A percentile compares a stretch with the other conserved stretches of the same genome.
Conservation (phyloP, 352 stramenopile genomes). For the Globisporangium barbulae region DNA sequence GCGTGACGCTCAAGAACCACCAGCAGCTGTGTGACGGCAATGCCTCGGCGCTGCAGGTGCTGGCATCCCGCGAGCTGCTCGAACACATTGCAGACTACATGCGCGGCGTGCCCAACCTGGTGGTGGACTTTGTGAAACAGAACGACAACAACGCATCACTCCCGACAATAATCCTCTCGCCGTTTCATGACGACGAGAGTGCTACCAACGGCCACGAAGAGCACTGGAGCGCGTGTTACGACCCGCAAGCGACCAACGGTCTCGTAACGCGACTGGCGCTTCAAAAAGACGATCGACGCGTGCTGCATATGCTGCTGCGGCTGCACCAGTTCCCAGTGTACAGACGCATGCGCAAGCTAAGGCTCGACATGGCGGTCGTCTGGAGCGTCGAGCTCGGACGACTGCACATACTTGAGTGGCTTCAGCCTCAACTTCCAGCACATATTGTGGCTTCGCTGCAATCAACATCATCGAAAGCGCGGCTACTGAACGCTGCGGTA, state of each 20-base stretch:
- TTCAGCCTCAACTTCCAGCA: background rate
- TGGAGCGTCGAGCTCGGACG: constrained; percentile 4
- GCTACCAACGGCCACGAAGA: background rate
- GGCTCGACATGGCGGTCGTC: constrained; percentile 1
- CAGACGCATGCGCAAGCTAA: background rate
- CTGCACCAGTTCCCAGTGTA: constrained; percentile 6
- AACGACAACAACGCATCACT: background rate
- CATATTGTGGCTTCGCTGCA: background rate
- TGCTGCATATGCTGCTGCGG: constrained; percentile 8
- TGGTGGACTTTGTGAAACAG: constrained; percentile 4
- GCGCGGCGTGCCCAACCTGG: constrained; percentile 1
- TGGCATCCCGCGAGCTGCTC: background rate
- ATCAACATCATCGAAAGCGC: background rate
- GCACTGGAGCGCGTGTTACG: constrained; percentile 4
- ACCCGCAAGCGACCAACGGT: constrained; percentile 1
- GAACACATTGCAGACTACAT: constrained; percentile 7
- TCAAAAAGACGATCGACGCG: background rate
- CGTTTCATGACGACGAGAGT: background rate
- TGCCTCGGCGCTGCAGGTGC: background rate
- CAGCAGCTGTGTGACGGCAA: background rate
- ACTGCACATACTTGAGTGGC: background rate
- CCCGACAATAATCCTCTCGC: background rate
- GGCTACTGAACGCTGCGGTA: background rate
- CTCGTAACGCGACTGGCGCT: constrained; percentile 4
- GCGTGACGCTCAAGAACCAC: background rate